Base-by-base conservation (phyloP, 371 early-diverging fungal genomes). In the Mucor mucedo region DNA sequence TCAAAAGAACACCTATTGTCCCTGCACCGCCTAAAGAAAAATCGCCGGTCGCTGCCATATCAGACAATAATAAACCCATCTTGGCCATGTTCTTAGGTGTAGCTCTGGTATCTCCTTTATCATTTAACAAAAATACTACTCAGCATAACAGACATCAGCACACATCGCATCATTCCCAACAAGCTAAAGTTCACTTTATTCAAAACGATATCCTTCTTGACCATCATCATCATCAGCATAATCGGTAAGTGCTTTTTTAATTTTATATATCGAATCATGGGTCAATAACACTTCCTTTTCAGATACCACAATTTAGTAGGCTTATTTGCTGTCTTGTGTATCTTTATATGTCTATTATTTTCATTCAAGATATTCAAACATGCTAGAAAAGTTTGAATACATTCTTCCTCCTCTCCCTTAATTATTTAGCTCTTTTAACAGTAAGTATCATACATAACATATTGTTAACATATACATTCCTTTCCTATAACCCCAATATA, bases 41-140 rank as follows among this genome's bases (percentile, higher is more conserved):
- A 13, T 42, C 42, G 1, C 1, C 4, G 10, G 21, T n/a, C 3
- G 4, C 21, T 16, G 21, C 16, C n/a, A 47, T 14, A 30, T 6
- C 29, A 30, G 21, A 50, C 32, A 50, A 13, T 29, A 63, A 42
- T 27, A 66, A 61, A 38, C 28, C 60, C 11, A 57, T 57, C 35
- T 57, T 61, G 44, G 61, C 41, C 11, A 57, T 66, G 57, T 61
- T 61, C 30, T 28, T 61, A 42, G 61, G 62, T 11, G 40, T 61
- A 1, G 48, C 53, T n/a, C 21, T 52, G 14, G 27, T 42, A 13
- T 61, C 54, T 32, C 52, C 61, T 33, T 55, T 61, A 11, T 33
- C 60, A 1, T 66, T 66, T 57, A 62, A 48, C 44, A 61, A 50
- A 2, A 9, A 55, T 47, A 13, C 60, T 13, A 29, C 30, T 16